These are phyloP conservation scores for Eragrostis curvula DNA, from an alignment of 176 grass and related monocot genomes.

Conservation along the genomic window DNA sequence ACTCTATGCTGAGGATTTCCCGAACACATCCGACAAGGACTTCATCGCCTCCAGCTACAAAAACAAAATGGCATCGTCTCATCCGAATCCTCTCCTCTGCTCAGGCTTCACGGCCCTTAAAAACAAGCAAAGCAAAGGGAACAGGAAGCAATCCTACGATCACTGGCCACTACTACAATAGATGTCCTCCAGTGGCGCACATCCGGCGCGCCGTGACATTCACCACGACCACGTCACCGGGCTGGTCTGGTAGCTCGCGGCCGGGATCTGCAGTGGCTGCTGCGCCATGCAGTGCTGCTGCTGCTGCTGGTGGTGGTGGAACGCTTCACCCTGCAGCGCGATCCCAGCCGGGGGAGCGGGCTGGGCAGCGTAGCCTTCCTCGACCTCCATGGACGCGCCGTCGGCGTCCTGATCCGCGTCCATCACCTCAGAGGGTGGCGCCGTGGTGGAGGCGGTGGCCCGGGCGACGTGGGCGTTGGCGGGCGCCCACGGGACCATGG, in stretches of 20 bases:
- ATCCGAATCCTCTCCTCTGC: background rate
- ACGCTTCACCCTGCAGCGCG: background rate
- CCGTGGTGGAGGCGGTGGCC: background rate
- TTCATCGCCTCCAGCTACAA: background rate
- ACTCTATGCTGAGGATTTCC: background rate
- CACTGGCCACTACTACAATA: background rate
- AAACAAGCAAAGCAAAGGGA: background rate
- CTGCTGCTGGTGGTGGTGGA: slow-evolving; percentile 8
- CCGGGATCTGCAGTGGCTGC: slow-evolving; percentile 40
- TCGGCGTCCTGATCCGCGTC: slow-evolving; percentile 46
- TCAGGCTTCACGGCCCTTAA: background rate
- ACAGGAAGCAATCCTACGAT: background rate
- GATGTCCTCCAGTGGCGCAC: background rate
- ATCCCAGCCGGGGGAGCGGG: background rate
- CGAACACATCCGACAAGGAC: background rate
- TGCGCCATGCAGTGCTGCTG: slow-evolving; percentile 38
- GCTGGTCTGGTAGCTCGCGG: slow-evolving; percentile 36
- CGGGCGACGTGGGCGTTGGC: background rate
- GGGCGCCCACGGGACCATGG: slow-evolving; percentile 49
- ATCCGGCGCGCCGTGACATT: background rate
- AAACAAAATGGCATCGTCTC: background rate
- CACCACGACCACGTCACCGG: slow-evolving; percentile 48
- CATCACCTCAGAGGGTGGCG: slow-evolving; percentile 22
- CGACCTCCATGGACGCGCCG: slow-evolving; percentile 46
- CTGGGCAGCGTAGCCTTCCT: background rate